Base-by-base conservation (phyloP, 495 filamentous ascomycete genomes). In the Xylaria longipes region DNA sequence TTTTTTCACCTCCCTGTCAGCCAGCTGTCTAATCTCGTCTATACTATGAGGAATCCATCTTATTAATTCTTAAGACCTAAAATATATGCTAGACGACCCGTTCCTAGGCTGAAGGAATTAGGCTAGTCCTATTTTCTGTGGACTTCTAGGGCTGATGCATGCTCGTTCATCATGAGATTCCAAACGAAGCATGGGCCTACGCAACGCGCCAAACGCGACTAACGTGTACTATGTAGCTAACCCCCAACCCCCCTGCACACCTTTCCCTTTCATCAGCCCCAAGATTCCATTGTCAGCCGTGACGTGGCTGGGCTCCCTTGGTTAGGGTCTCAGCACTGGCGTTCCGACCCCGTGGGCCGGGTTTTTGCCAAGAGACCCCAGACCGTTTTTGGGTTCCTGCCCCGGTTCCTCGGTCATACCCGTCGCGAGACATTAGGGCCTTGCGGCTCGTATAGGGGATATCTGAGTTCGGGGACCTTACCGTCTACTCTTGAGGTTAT, bases 351-450 rank as follows among this genome's bases (percentile, higher is more conserved):
- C 65, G 33, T 67, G 65, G 65, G 8, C 56, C 43, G 29, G 65
- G 65, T 48, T 41, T 41, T 20, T 35, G 65, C 65, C 65, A 67
- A 67, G 65, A 67, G 35, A 54, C 65, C 65, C 48, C 48, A 48
- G 65, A 67, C 65, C 31, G 46, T 54, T 67, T 50, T 56, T 41
- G 48, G 64, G 9, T 27, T 48, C 3, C 29, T 3, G 33, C 43
- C 4, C 60, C 60, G 27, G 35, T 43, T 62, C 60, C 60, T 62
- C 60, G 60, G 60, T 27, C 60, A 41, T 62, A 62, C 35, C 60
- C 60, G 60, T 43, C n/a, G 33, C 5, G 31, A 60, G 56, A 60
- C 56, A 60, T 60, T 60, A 31, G 29, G 52, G 5, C 27, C 3
- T 35, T 52, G 22, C 27, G 48, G 52, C 31, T 37, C 20, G 29